A percentile compares a stretch with the other conserved stretches of the same genome.
phyloP scores from a whole-genome alignment of 306 rosid genomes.

The Pyrus communis region DNA sequence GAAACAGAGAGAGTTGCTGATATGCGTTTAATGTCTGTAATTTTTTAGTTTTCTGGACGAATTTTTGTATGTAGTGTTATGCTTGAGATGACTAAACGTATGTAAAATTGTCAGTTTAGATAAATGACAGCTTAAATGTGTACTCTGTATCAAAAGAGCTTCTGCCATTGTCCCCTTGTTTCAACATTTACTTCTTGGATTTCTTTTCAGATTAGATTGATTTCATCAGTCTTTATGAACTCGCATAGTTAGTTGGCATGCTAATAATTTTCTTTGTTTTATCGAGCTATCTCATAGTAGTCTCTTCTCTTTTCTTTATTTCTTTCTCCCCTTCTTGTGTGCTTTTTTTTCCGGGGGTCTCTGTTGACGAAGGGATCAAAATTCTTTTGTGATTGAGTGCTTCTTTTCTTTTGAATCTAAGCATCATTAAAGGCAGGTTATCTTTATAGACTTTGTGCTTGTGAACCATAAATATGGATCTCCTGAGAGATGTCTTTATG shows the following conservation, averaged over 20 bases:
- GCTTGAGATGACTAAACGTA: background rate
- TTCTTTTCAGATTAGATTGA: background rate
- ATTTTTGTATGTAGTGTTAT: background rate
- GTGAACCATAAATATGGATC: background rate
- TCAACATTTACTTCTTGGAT: background rate
- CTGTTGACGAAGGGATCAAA: background rate
- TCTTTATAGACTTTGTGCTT: slow-evolving; percentile 2
- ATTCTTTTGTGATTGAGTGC: background rate
- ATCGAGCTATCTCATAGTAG: background rate
- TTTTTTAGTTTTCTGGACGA: background rate
- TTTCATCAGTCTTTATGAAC: background rate
- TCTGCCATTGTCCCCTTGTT: background rate
- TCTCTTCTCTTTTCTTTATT: background rate
- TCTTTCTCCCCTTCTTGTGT: background rate
- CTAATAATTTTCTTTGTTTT: background rate
- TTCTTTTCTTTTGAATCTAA: background rate
- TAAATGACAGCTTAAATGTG: background rate
- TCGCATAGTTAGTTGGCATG: background rate
- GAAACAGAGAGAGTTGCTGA: background rate
- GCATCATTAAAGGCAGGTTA: slow-evolving; percentile 3
- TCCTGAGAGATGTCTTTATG: slow-evolving; percentile 12
- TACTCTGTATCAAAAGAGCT: background rate
- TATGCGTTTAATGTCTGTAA: background rate
- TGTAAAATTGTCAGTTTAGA: background rate
- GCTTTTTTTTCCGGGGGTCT: background rate